Conservation (phyloP, 2,329 filamentous ascomycete species). For the Coniochaeta hoffmannii region DNA sequence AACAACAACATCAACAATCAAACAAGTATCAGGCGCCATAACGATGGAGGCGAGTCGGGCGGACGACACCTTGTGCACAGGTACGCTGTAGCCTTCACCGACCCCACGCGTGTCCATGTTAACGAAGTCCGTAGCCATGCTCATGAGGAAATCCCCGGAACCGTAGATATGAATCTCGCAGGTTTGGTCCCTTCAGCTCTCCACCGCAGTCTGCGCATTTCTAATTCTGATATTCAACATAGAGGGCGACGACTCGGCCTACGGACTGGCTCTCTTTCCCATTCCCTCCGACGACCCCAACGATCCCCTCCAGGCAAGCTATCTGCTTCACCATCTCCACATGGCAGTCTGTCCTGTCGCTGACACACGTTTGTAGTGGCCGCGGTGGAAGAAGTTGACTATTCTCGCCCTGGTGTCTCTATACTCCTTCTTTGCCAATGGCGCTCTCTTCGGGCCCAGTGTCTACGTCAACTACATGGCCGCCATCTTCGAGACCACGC, state of each 20-base stretch:
- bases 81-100: background rate
- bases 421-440: constrained; percentile 53
- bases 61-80: background rate
- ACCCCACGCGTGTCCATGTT: background rate
- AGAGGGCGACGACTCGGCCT: constrained; percentile 52
- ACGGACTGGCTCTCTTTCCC: constrained; percentile 53
- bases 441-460: constrained; percentile 47
- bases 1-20: background rate
- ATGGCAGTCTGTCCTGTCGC: background rate
- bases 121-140: constrained; percentile 13
- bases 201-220: background rate
- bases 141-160: constrained; percentile 18
- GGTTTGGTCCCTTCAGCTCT: constrained; percentile 13
- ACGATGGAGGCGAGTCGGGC: background rate
- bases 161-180: constrained; percentile 21
- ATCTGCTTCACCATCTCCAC: background rate
- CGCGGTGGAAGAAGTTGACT: constrained; percentile 44
- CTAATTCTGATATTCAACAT: background rate
- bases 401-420: constrained; percentile 46
- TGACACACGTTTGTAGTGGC: constrained; percentile 32
- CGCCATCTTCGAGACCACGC: constrained; percentile 41
- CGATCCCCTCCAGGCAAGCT: constrained; percentile 35
- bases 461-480: constrained; percentile 50
- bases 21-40: background rate
- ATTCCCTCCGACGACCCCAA: constrained; percentile 55